These are phyloP conservation scores for Gastrodia elata DNA, from an alignment of 106 monocot species.

Conservation along the genomic window DNA sequence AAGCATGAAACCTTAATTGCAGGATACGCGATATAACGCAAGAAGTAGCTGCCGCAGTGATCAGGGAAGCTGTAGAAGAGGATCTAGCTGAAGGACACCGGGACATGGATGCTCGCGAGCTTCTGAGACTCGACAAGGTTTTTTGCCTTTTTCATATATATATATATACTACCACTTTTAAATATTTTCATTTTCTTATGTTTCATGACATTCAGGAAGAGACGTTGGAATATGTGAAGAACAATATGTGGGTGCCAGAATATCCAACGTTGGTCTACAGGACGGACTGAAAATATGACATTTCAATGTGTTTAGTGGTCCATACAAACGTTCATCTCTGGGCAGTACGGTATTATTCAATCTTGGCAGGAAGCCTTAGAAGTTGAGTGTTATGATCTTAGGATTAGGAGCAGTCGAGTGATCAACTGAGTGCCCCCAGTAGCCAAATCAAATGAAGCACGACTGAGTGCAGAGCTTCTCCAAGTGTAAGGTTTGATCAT, in stretches of 20 bases:
- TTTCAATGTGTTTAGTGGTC: neutral
- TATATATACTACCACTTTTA: neutral
- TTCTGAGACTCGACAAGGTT: conserved; percentile 59
- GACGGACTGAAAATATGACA: conserved; percentile 17
- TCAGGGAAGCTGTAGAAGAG: conserved; percentile 74
- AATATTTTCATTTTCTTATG: neutral
- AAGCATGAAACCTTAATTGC: neutral
- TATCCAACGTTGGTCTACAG: conserved; percentile 88
- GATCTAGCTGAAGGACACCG: conserved; percentile 86
- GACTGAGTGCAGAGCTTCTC: too few relatives aligned
- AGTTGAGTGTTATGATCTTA: too few relatives aligned
- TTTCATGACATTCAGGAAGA: conserved; percentile 42
- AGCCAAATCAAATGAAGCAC: too few relatives aligned
- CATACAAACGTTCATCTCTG: neutral
- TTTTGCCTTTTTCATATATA: neutral
- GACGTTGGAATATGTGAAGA: conserved; percentile 54
- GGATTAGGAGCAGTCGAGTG: too few relatives aligned
- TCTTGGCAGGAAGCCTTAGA: too few relatives aligned
- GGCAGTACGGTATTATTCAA: too few relatives aligned
- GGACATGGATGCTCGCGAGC: conserved; percentile 78
- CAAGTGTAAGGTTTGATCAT: too few relatives aligned
- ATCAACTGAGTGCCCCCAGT: too few relatives aligned
- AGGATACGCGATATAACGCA: conserved; percentile 92
- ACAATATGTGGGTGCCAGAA: conserved; percentile 80
- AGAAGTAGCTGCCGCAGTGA: conserved; percentile 90